Evolutionary conservation across 441 rosid species (phyloP).

Genomic region (Iberis amara): DNA sequence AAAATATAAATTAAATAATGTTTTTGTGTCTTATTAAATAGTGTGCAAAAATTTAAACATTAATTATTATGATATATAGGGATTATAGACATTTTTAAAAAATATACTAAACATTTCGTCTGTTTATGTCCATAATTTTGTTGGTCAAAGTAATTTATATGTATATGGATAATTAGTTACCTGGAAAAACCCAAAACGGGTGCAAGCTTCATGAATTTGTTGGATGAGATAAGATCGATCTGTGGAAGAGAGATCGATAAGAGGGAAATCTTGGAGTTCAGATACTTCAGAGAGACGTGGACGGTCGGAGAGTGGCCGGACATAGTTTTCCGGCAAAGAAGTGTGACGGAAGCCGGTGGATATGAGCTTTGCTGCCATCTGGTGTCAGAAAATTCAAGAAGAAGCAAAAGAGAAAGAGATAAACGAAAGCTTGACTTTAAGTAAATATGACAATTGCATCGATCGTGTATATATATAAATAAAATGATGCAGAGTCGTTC

Average conservation of each 20-base stretch:
- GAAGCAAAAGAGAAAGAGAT: slow-evolving; percentile 16
- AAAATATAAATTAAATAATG: too few species aligned
- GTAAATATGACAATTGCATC: not conserved
- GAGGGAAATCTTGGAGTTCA: slow-evolving; percentile 45
- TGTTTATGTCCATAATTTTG: not conserved
- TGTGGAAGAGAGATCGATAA: slow-evolving; percentile 43
- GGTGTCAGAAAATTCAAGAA: slow-evolving; percentile 5
- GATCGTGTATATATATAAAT: not conserved
- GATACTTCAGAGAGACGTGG: slow-evolving; percentile 55
- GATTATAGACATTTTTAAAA: too few species aligned
- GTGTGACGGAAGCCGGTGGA: slow-evolving; percentile 48
- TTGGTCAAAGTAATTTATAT: too few species aligned
- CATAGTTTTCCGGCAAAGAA: slow-evolving; percentile 47
- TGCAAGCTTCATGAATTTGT: slow-evolving; percentile 43
- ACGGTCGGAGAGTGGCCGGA: slow-evolving; percentile 53
- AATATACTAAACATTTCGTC: too few species aligned
- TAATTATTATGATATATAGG: too few species aligned
- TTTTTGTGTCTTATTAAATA: too few species aligned
- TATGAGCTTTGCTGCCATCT: slow-evolving; percentile 51
- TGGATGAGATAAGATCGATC: slow-evolving; percentile 36
- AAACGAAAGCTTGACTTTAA: slow-evolving; percentile 15
- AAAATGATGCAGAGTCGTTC: too few species aligned
- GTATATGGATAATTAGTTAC: slow-evolving; percentile 20
- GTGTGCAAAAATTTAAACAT: too few species aligned
- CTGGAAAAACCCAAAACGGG: slow-evolving; percentile 51